Evolutionary conservation across 768 basidiomycete genomes (phyloP), one percentile per base, ranked within the genome.

Genomic region (Hirschioporus abietinus): DNA sequence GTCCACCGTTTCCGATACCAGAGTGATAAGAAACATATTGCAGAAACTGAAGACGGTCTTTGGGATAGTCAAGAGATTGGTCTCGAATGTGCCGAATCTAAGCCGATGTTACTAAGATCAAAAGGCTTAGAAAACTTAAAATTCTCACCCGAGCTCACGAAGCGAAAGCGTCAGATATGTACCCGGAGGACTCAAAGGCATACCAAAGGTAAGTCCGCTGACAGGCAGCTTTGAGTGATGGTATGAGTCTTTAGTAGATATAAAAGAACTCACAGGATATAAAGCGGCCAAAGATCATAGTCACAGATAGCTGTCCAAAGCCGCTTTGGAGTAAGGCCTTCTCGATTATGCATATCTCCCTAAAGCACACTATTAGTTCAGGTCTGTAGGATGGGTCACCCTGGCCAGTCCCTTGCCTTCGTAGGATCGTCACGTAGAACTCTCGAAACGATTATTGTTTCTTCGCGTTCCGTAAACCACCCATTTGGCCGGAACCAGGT

Each of bases 341-440:
- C 83, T 52, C 89, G 84, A 68, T 90, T 90, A 74, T 88, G 88
- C 89, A 90, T 88, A 66, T 87, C 86, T 0, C 83, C 83, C 82
- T 85, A 58, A 23, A 12, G 25, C 18, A 58, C 23, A 8, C 26
- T n/a, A 15, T 61, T 15, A 25, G 60, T 61, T 2, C 60, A 8
- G 60, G 23, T 6, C 1, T 15, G 12, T 12, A 17, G 12, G 15
- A 24, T 61, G 20, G 18, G 58, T 4, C 15, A 30, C 36, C n/a
- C n/a, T n/a, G n/a, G n/a, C n/a, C 65, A 24, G 66, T 35, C 60
- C 26, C 9, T 52, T 34, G 20, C 60, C 23, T 61, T 66, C 58
- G n/a, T 59, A 10, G 87, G 87, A 71, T 88, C 87, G 72, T 88
- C 88, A 7, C 88, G 79, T 23, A 89, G 76, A 23, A 89, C 78